A percentile compares a stretch with the other conserved stretches of the same genome.
Conservation (phyloP, 2,329 filamentous ascomycete species). For the Ophiosphaerella herpotricha region DNA sequence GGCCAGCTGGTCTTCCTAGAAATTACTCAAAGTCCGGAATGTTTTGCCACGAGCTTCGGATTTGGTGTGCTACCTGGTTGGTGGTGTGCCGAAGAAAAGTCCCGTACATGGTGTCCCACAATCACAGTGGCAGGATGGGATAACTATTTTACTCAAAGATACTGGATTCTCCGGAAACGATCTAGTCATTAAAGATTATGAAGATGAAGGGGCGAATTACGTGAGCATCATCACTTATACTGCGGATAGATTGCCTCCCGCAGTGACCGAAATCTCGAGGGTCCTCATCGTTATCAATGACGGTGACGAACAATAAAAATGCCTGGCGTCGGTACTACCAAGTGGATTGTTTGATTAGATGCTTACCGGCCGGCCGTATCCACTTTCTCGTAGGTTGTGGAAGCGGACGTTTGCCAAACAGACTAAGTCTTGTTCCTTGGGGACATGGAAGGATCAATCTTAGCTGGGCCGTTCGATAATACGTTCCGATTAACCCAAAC, state of each 20-base stretch:
- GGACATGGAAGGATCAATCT: background rate
- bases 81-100: constrained; percentile 19
- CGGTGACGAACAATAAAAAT: background rate
- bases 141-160: constrained; percentile 27
- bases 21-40: background rate
- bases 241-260: background rate
- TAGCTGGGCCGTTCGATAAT: background rate
- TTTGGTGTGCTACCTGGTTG: constrained; percentile 19
- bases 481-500: background rate
- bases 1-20: constrained; percentile 19
- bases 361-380: background rate
- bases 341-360: background rate
- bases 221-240: background rate
- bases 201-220: background rate
- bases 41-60: constrained; percentile 4
- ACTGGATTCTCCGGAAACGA: constrained; percentile 39
- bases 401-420: background rate
- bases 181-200: constrained; percentile 6
- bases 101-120: constrained; percentile 29
- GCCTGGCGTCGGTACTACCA: background rate
- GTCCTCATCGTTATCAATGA: background rate
- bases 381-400: background rate
- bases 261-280: background rate
- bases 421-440: background rate
- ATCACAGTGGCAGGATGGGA: constrained; percentile 40